Evolutionary conservation across 441 rosid species (phyloP).

Genomic region (Corymbia citriodora): DNA sequence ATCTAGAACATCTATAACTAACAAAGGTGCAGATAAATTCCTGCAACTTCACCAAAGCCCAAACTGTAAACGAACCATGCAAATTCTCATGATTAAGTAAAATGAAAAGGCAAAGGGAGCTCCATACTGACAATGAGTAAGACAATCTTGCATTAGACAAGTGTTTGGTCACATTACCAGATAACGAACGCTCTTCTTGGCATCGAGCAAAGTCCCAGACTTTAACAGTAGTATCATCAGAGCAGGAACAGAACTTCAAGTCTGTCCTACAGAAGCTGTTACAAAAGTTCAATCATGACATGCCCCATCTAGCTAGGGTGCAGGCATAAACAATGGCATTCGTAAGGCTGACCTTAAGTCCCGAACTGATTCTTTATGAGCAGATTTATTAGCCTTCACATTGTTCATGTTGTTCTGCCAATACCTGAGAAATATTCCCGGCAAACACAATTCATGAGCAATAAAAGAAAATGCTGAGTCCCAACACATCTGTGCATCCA

Average conservation of each 20-base stretch:
- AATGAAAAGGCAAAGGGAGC: not conserved
- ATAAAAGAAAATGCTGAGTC: not conserved
- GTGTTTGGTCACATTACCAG: constrained; percentile 70
- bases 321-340: not conserved
- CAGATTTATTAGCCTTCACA: constrained; percentile 91
- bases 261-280: constrained; percentile 96
- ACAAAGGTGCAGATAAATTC: not conserved
- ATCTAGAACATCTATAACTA: not conserved
- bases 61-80: not conserved
- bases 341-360: constrained; percentile 55
- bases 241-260: constrained; percentile 97
- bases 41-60: not conserved
- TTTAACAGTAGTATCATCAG: constrained; percentile 96
- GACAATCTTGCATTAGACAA: not conserved
- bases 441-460: not conserved
- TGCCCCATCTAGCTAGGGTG: not conserved
- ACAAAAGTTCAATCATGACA: constrained; percentile 13
- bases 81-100: not conserved
- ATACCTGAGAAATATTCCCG: constrained; percentile 40
- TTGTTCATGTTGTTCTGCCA: constrained; percentile 99
- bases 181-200: constrained; percentile 83
- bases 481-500: not conserved
- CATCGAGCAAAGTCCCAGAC: constrained; percentile 97
- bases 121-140: not conserved
- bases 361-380: constrained; percentile 95